Conservation (phyloP, 2,329 filamentous ascomycete species). For the Alternaria brassicicola region DNA sequence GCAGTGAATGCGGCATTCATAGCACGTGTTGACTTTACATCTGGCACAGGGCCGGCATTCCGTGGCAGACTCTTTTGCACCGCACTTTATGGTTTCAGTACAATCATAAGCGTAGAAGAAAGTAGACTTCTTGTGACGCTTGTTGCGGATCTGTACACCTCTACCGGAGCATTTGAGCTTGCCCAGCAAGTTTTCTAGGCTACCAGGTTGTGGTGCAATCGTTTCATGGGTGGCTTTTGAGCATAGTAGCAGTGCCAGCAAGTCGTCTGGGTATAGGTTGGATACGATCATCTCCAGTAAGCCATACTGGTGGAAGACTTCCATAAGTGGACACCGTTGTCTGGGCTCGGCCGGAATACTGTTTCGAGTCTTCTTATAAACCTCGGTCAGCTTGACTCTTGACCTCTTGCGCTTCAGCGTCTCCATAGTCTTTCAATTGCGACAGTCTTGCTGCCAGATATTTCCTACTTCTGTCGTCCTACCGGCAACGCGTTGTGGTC, state of each 20-base stretch:
- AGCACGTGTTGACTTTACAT: slow-evolving; percentile 41
- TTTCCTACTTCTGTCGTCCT: not conserved
- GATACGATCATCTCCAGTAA: slow-evolving; percentile 34
- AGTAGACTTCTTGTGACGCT: slow-evolving; percentile 29
- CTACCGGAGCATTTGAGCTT: slow-evolving; percentile 36
- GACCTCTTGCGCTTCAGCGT: slow-evolving; percentile 33
- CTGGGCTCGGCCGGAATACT: not conserved
- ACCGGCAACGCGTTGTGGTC: not conserved
- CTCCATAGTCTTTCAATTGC: not conserved
- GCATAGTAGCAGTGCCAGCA: slow-evolving; percentile 36
- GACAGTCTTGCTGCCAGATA: not conserved
- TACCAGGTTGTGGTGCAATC: slow-evolving; percentile 31
- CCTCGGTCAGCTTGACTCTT: slow-evolving; percentile 1
- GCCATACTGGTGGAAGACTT: slow-evolving; percentile 36
- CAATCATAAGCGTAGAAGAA: slow-evolving; percentile 32
- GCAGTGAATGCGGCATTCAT: slow-evolving; percentile 46
- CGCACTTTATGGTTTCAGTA: slow-evolving; percentile 33
- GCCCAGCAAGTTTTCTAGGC: slow-evolving; percentile 34
- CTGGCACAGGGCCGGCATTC: slow-evolving; percentile 33
- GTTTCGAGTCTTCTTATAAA: slow-evolving; percentile 17
- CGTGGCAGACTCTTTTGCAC: slow-evolving; percentile 12
- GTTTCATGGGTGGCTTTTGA: slow-evolving; percentile 34
- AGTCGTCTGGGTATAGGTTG: slow-evolving; percentile 33
- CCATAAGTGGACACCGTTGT: slow-evolving; percentile 23
- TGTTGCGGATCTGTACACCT: slow-evolving; percentile 31